A percentile compares a stretch with the other conserved stretches of the same genome.
These are phyloP conservation scores for Candida caryicola DNA, from an alignment of 805 yeast genomes.

Conservation along the genomic window DNA sequence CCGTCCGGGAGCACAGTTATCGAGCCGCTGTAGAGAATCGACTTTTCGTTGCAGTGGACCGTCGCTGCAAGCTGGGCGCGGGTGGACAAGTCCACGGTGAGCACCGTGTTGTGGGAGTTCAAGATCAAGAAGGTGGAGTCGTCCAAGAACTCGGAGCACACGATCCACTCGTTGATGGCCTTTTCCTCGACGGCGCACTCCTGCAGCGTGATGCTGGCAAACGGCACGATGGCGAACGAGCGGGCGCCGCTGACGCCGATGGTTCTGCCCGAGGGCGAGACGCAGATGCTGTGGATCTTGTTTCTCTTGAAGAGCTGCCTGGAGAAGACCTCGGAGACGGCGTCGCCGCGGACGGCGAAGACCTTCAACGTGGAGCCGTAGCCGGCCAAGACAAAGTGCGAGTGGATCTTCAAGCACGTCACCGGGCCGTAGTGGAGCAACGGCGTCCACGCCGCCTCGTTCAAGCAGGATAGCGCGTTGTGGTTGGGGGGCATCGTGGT, in stretches of 20 bases:
- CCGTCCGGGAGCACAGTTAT: constrained; percentile 46
- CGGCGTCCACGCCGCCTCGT: constrained; percentile 17
- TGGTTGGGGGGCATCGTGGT: background rate
- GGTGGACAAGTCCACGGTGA: constrained; percentile 26
- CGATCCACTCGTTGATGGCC: constrained; percentile 77
- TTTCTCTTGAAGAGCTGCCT: constrained; percentile 60
- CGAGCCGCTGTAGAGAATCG: constrained; percentile 85
- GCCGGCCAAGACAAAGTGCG: constrained; percentile 50
- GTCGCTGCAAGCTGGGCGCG: constrained; percentile 25
- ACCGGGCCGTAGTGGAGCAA: constrained; percentile 63
- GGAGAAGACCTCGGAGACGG: constrained; percentile 34
- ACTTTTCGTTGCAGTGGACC: constrained; percentile 60
- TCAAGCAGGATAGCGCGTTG: constrained; percentile 15
- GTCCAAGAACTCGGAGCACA: constrained; percentile 51
- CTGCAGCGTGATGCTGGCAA: constrained; percentile 3
- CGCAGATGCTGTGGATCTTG: constrained; percentile 76
- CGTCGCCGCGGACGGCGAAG: constrained; percentile 39
- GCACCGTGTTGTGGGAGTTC: constrained; percentile 76
- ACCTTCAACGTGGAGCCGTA: constrained; percentile 66
- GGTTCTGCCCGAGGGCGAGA: constrained; percentile 26
- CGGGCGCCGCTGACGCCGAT: constrained; percentile 66
- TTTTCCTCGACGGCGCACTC: constrained; percentile 37
- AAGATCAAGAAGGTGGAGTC: constrained; percentile 45
- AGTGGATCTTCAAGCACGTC: constrained; percentile 53
- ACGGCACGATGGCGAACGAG: constrained; percentile 47